Evolutionary conservation across 2,329 filamentous ascomycete species (phyloP).

Genomic region (Trichoderma sp.): DNA sequence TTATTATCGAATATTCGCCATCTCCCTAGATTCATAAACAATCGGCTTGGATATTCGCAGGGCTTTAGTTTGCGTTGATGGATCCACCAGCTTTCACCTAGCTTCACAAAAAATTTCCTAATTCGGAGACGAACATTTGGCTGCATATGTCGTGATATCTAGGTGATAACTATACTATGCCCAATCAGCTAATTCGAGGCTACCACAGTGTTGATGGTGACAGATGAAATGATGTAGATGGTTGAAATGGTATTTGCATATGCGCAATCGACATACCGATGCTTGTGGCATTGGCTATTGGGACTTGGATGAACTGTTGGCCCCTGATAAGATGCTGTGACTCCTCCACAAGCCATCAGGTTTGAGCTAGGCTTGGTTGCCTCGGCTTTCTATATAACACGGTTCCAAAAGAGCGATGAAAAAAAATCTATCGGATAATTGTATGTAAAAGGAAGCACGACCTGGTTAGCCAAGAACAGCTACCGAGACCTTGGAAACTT

Average conservation of each 20-base stretch:
- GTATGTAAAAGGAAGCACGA: background rate
- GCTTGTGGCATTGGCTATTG: background rate
- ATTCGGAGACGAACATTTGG: background rate
- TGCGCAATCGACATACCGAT: too few relatives aligned
- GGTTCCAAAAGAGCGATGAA: background rate
- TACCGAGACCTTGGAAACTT: background rate
- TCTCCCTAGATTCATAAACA: background rate
- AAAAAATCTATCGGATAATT: background rate
- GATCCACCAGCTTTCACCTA: background rate
- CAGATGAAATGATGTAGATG: background rate
- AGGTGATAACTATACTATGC: background rate
- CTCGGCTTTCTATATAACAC: background rate
- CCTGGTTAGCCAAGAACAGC: background rate
- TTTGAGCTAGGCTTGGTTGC: background rate
- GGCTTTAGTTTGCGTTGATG: background rate
- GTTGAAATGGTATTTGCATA: too few relatives aligned
- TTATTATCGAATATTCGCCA: background rate
- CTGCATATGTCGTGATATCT: slow-evolving; percentile 5
- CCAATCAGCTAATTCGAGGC: background rate
- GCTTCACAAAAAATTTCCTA: slow-evolving; percentile 5
- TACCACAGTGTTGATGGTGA: background rate
- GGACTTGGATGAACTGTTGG: background rate
- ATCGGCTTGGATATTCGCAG: background rate
- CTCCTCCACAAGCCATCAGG: background rate
- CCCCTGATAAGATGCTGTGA: background rate